Evolutionary conservation across 1,139 yeast genomes (phyloP), one percentile per base, ranked within the genome.

Genomic region (Geotrichum restrictum): DNA sequence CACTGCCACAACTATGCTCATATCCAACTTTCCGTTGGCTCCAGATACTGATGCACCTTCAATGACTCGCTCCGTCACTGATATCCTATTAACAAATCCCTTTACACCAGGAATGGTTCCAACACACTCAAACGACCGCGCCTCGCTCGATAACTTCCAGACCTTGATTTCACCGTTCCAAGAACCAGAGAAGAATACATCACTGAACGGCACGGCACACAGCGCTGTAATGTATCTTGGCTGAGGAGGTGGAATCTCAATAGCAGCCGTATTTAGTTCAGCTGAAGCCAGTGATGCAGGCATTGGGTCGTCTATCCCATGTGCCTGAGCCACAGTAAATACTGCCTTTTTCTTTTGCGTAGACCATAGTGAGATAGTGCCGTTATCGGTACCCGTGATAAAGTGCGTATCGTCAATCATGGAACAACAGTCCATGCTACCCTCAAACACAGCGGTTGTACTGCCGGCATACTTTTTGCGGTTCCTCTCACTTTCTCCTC

Each of bases 371-470:
- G 88, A 74, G 39, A 93, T 72, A 65, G 82, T 86, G 44, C 98
- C 98, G 65, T 91, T 93, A 67, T 94, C 98, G 16, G 95, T 83
- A 1, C 98, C 97, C 3, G 98, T 89, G 45, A 93, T 82, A 65
- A 93, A 93, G 67, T 87, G 89, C 29, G 91, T 81, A 68, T 91
- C 96, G 69, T 93, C 98, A 53, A 87, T 71, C 97, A 91, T 89
- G 5, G 87, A 74, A 34, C 91, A 94, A 61, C 88, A 86, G 62
- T 93, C 98, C 56, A 91, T 83, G 56, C 94, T 83, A 11, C 98
- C 98, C 68, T 93, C 98, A 37, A 64, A 67, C 46, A 65, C 68
- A 11, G 60, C 59, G 49, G 64, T 67, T 21, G 59, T 63, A 18
- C 66, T 72, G 43, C 67, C 68, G 38, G 65, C 68, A 49, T 67